Evolutionary conservation across 2,329 filamentous ascomycete genomes (phyloP).

Genomic region (Trichophyton verrucosum): DNA sequence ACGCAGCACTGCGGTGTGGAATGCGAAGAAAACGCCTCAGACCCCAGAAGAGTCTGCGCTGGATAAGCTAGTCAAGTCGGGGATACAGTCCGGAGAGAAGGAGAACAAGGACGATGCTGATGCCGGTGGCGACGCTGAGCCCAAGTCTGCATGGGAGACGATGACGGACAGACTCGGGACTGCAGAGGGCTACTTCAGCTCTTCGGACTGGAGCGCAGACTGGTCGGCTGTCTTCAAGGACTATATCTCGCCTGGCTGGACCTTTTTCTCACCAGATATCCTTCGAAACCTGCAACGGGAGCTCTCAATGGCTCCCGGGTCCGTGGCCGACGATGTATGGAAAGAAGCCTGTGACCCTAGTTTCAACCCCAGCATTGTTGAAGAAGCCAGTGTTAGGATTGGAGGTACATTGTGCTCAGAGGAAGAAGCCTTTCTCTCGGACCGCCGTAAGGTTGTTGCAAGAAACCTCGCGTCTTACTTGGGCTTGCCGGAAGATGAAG

Average conservation of each 20-base stretch:
- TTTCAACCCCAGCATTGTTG: conserved; percentile 75
- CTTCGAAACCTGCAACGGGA: conserved; percentile 76
- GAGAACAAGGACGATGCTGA: neutral
- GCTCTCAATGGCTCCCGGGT: conserved; percentile 75
- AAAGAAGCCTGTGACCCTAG: conserved; percentile 71
- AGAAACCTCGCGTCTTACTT: conserved; percentile 73
- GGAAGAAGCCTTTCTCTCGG: conserved; percentile 61
- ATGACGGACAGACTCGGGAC: conserved; percentile 40
- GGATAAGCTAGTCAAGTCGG: neutral
- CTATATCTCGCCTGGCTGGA: conserved; percentile 72
- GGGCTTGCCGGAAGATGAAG: conserved; percentile 59
- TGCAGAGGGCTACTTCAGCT: conserved; percentile 29
- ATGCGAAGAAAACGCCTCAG: neutral
- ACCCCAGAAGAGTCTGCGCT: neutral
- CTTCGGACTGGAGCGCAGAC: conserved; percentile 32
- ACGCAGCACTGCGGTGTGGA: conserved; percentile 9
- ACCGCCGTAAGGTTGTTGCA: conserved; percentile 55
- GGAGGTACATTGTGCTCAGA: conserved; percentile 71
- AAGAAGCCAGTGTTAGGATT: conserved; percentile 68
- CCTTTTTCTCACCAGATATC: conserved; percentile 60
- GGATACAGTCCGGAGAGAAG: neutral
- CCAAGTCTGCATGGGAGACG: conserved; percentile 31
- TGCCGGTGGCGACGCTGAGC: neutral
- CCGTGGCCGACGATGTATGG: conserved; percentile 88
- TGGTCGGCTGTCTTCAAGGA: conserved; percentile 49